Evolutionary conservation across 768 basidiomycete species (phyloP).

Genomic region (Leccinellum luteum): DNA sequence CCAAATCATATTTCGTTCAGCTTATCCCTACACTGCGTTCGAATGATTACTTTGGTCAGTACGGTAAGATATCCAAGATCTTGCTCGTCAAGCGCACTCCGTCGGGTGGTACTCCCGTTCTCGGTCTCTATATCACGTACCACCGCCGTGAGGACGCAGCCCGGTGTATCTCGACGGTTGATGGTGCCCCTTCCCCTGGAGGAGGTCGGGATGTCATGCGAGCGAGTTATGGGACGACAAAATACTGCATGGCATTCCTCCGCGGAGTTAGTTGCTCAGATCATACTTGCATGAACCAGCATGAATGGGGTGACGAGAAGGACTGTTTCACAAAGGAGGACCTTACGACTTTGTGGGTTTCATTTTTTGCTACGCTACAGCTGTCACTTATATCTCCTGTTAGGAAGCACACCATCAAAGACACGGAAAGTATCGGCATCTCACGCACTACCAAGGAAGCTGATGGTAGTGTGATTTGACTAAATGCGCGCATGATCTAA

Average conservation of each 20-base stretch:
- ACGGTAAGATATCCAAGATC: slow-evolving; percentile 96
- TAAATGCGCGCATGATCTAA: slow-evolving; percentile 4
- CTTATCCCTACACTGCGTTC: slow-evolving; percentile 90
- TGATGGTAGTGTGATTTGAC: slow-evolving; percentile 43
- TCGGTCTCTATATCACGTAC: slow-evolving; percentile 97
- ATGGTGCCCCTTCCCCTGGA: slow-evolving; percentile 87
- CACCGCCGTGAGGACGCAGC: slow-evolving; percentile 93
- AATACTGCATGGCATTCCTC: slow-evolving; percentile 96
- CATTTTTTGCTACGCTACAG: slow-evolving; percentile 4
- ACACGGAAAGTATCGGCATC: slow-evolving; percentile 61
- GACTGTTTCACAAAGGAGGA: slow-evolving; percentile 98
- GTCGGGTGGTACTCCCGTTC: slow-evolving; percentile 67
- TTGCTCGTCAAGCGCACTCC: slow-evolving; percentile 86
- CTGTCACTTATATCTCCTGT: slow-evolving; percentile 1
- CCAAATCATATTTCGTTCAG: slow-evolving; percentile 36
- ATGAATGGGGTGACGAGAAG: slow-evolving; percentile 98
- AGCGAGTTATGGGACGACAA: slow-evolving; percentile 94
- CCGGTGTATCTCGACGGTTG: slow-evolving; percentile 87
- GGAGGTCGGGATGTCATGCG: slow-evolving; percentile 87
- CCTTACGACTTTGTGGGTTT: slow-evolving; percentile 78
- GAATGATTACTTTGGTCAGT: slow-evolving; percentile 96
- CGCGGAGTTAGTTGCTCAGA: slow-evolving; percentile 82
- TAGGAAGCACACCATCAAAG: slow-evolving; percentile 92
- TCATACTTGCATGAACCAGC: slow-evolving; percentile 89
- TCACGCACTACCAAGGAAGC: slow-evolving; percentile 55